Evolutionary conservation across 1,139 yeast genomes (phyloP).

Genomic region (Blastobotrys indianensis): DNA sequence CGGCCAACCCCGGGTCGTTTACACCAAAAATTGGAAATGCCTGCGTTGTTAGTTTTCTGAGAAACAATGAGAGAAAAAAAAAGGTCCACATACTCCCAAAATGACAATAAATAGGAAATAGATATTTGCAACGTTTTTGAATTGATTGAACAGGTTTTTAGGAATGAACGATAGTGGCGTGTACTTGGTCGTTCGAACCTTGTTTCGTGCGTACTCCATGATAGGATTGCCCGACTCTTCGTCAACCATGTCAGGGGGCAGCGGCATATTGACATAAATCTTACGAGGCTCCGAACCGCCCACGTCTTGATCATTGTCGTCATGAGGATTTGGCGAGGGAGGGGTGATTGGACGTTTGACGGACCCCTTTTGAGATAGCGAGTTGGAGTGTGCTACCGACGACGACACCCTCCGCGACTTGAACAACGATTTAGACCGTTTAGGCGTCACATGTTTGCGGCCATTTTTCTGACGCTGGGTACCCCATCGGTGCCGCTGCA

Average conservation of each 20-base stretch:
- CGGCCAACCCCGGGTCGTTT: conserved; percentile 78
- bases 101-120: conserved; percentile 79
- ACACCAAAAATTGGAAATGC: conserved; percentile 85
- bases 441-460: conserved; percentile 41
- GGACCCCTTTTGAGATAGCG: conserved; percentile 2
- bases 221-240: conserved; percentile 55
- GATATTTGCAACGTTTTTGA: conserved; percentile 82
- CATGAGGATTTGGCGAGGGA: not conserved
- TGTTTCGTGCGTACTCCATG: conserved; percentile 66
- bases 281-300: conserved; percentile 9
- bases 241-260: conserved; percentile 60
- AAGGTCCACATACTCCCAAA: conserved; percentile 45
- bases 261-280: conserved; percentile 55
- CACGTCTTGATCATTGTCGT: conserved; percentile 2
- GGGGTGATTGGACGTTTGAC: too few relatives aligned
- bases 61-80: not conserved
- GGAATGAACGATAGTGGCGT: conserved; percentile 88
- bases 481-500: conserved; percentile 86
- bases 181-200: conserved; percentile 92
- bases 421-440: conserved; percentile 26
- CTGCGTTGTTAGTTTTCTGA: conserved; percentile 11
- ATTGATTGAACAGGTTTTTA: conserved; percentile 72
- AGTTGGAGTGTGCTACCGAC: too few relatives aligned
- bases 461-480: conserved; percentile 77
- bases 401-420: conserved; percentile 15